These are phyloP conservation scores for Blastocystis sp. DNA, from an alignment of 352 stramenopile species.

Conservation along the genomic window DNA sequence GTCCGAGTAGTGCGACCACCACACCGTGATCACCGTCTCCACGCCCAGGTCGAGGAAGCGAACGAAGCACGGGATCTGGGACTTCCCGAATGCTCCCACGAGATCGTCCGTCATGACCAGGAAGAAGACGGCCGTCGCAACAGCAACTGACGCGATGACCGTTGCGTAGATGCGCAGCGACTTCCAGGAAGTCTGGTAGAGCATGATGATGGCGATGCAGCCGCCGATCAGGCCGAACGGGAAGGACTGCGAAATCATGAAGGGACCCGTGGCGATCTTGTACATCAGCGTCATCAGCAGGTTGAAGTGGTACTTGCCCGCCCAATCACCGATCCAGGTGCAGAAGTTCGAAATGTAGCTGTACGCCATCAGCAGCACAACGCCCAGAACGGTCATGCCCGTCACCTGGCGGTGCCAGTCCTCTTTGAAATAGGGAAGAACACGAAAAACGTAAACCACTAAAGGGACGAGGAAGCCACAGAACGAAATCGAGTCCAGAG, in stretches of 20 bases:
- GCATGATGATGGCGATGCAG: conserved; percentile 48
- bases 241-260: conserved; percentile 53
- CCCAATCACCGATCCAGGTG: not conserved
- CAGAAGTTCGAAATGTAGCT: conserved; percentile 31
- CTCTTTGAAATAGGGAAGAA: conserved; percentile 8
- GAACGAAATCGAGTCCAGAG: conserved; percentile 37
- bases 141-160: not conserved
- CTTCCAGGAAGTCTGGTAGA: conserved; percentile 33
- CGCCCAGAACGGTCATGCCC: not conserved
- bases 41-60: conserved; percentile 40
- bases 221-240: conserved; percentile 49
- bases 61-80: conserved; percentile 32
- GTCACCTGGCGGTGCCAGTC: conserved; percentile 11
- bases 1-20: not conserved
- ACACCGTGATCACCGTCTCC: conserved; percentile 13
- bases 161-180: conserved; percentile 41
- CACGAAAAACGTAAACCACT: conserved; percentile 18
- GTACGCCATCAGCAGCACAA: conserved; percentile 44
- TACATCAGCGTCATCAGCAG: conserved; percentile 11
- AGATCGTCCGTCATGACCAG: conserved; percentile 4
- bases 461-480: conserved; percentile 59
- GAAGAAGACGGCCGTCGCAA: conserved; percentile 1
- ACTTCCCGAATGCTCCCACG: not conserved
- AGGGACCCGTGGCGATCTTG: conserved; percentile 22
- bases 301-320: conserved; percentile 48